phyloP scores from a whole-genome alignment of 169 alveolate genomes.

The Eimeria praecox region DNA sequence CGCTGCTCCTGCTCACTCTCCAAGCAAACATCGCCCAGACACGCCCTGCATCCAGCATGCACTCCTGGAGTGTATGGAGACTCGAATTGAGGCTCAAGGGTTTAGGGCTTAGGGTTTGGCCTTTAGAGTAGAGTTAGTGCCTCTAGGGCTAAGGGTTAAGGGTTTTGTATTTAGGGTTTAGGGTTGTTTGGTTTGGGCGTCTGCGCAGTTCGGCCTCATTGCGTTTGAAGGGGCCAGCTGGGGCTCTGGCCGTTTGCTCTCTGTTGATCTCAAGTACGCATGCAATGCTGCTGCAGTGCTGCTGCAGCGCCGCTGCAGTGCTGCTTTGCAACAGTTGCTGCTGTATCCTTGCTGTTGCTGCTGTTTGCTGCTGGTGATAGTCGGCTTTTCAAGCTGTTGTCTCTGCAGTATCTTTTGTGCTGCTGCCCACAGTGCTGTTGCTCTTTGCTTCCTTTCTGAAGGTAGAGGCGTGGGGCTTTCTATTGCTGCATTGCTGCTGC shows the following conservation, averaged over 20 bases:
- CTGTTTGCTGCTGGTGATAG: too few relatives aligned
- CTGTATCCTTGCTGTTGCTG: neutral
- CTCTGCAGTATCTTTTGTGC: neutral
- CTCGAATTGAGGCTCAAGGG: too few relatives aligned
- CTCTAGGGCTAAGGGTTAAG: neutral
- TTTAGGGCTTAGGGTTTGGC: neutral
- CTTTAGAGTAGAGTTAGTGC: too few relatives aligned
- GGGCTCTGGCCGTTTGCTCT: constrained; percentile 52
- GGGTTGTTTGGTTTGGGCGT: neutral
- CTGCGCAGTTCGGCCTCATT: constrained; percentile 48
- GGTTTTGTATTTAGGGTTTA: neutral
- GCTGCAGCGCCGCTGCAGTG: neutral
- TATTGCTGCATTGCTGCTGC: too few relatives aligned
- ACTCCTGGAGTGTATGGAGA: too few relatives aligned
- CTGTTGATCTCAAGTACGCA: constrained; percentile 36
- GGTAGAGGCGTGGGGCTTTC: too few relatives aligned
- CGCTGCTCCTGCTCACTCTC: too few relatives aligned
- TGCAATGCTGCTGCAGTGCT: neutral
- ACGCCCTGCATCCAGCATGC: too few relatives aligned
- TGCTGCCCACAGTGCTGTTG: neutral
- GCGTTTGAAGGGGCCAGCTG: constrained; percentile 16
- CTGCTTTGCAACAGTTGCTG: neutral
- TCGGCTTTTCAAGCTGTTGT: too few relatives aligned
- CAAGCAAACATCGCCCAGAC: too few relatives aligned
- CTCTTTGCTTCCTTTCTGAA: neutral